Evolutionary conservation across 2,329 filamentous ascomycete genomes (phyloP), one percentile per base, ranked within the genome.

Genomic region (Penicillium sp.): DNA sequence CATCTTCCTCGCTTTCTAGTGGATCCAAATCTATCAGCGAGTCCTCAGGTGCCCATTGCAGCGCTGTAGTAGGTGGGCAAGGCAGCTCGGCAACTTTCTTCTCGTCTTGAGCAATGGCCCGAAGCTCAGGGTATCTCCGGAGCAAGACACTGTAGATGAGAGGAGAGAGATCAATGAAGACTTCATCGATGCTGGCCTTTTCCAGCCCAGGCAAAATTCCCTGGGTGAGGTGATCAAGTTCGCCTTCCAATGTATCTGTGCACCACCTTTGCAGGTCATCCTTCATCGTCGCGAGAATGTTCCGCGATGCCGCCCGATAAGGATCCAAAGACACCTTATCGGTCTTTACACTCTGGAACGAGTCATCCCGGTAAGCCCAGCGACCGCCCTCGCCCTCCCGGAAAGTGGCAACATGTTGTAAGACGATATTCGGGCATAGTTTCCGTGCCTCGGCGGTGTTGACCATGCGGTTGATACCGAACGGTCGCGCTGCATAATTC

Each of bases 311-410:
- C 29, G 90, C 81, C 35, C 95, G 85, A 75, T 98, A 99, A 10
- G 92, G 91, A 72, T 99, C 95, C 39, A 99, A 79, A 7, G 90
- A 96, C 37, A 98, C 95, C 76, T 99, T 99, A 73, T 97, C 90
- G 31, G 88, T 93, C 39, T 85, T 86, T 65, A 97, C 95, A 66
- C 91, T 87, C 68, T 84, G 85, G 53, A 85, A 87, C 10, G 91
- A 89, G 71, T 96, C 90, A 29, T 91, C 85, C 54, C 90, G 88
- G 71, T 99, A 99, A 11, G 88, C 90, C 95, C 95, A 99, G 68
- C 86, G 90, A 1, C 74, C 75, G 64, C 90, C 89, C 61, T 97
- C 91, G 0, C 93, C 93, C 72, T 96, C 93, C 67, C 90, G 88
- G 87, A 93, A 98, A 5, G 93, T 98, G 44, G 92, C 93, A 19